Evolutionary conservation across 2,329 filamentous ascomycete genomes (phyloP), one percentile per base, ranked within the genome.

Genomic region (Trichocomaceae sp.): DNA sequence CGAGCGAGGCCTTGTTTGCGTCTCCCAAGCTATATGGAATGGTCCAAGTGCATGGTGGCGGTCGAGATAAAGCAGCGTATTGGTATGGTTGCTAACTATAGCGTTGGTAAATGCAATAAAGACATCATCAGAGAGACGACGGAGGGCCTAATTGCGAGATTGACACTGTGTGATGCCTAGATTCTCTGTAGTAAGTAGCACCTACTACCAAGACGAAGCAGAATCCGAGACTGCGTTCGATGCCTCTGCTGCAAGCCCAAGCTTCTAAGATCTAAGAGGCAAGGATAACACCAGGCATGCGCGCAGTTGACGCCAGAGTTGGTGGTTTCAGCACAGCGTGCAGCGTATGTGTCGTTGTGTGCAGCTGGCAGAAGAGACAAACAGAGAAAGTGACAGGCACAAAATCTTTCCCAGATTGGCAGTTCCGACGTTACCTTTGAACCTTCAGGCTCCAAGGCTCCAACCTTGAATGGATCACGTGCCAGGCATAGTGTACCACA

Each of bases 341-440:
- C 23, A n/a, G 7, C 23, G 23, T 26, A 26, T 3, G 23, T 26
- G 23, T n/a, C 23, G 23, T 26, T 7, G 3, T 29, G 26, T 29
- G 26, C 31, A 15, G 31, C 31, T 2, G 12, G 31, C 31, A 13
- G 31, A 35, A 9, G 29, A 5, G 12, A 9, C 2, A 33, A 33
- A 33, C 6, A 37, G 15, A 9, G n/a, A 37, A 50, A 42, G 17
- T 44, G 35, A 29, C 29, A 50, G 35, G 3, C 47, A 49, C 20
- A 6, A 15, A 33, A 44, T 51, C 26, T 51, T 51, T 20, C 49
- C 49, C 49, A 22, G 20, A 33, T 23, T 33, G 49, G 49, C 49
- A 51, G 39, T 51, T 51, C 49, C 49, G 49, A n/a, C 6, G 23
- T 7, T n/a, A n/a, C n/a, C n/a, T n/a, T n/a, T n/a, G n/a, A n/a